Evolutionary conservation across 1,284 basidiomycete genomes (phyloP).

Genomic region (Cryptococcus sp.): DNA sequence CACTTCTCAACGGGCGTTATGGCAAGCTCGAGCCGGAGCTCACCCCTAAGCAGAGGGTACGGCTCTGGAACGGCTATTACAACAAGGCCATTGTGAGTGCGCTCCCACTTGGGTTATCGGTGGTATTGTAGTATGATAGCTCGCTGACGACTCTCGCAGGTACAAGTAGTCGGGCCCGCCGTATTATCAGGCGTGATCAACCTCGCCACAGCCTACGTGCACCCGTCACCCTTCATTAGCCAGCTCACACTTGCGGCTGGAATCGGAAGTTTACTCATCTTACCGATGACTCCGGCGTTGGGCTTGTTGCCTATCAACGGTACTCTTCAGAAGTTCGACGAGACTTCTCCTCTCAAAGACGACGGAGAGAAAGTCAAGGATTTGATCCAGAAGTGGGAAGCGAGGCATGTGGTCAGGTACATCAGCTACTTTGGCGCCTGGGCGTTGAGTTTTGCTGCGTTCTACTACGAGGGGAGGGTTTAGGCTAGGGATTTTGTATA

Average conservation of each 20-base stretch:
- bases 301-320: constrained; percentile 24
- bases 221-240: constrained; percentile 18
- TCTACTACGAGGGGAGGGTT: constrained; percentile 1
- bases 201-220: constrained; percentile 17
- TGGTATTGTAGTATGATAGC: background rate
- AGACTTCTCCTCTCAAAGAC: constrained; percentile 3
- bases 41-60: constrained; percentile 16
- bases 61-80: constrained; percentile 21
- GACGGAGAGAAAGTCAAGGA: constrained; percentile 9
- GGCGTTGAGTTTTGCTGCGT: constrained; percentile 8
- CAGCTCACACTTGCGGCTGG: constrained; percentile 23
- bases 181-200: constrained; percentile 12
- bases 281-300: constrained; percentile 25
- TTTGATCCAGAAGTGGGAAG: constrained; percentile 26
- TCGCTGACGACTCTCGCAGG: constrained; percentile 12
- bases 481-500: no score
- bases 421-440: constrained; percentile 10
- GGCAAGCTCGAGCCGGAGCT: constrained; percentile 1
- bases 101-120: background rate
- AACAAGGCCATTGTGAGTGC: constrained; percentile 21
- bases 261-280: constrained; percentile 16
- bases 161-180: constrained; percentile 11
- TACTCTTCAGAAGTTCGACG: constrained; percentile 15
- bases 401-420: constrained; percentile 21
- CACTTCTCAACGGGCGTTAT: constrained; percentile 23